Conservation (phyloP, 148 eudicot species). For the Limonium bicolor region DNA sequence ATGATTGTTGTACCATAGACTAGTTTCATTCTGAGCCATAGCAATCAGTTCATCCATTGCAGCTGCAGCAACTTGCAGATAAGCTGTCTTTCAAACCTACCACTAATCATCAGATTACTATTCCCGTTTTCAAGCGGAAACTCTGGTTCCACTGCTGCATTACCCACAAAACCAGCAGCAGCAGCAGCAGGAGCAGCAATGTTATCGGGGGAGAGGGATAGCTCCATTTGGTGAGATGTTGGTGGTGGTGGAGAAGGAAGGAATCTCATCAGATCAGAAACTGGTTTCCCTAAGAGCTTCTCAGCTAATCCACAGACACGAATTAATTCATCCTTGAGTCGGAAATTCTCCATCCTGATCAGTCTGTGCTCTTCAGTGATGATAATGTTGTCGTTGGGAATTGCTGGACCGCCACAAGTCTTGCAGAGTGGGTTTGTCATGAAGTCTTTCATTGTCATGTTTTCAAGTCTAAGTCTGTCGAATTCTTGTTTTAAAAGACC, state of each 20-base stretch:
- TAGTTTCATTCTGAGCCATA: constrained; percentile 38
- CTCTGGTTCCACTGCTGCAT: too few relatives aligned
- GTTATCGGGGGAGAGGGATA: too few relatives aligned
- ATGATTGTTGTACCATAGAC: constrained; percentile 42
- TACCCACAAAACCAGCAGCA: too few relatives aligned
- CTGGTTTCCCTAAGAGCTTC: constrained; percentile 21
- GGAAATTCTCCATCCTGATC: constrained; percentile 22
- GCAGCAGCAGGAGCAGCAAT: too few relatives aligned
- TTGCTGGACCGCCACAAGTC: constrained; percentile 22
- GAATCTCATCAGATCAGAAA: constrained; percentile 22
- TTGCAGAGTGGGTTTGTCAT: constrained; percentile 15
- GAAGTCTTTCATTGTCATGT: constrained; percentile 14
- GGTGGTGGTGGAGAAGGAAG: constrained; percentile 3
- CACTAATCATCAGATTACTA: too few relatives aligned
- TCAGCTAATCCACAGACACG: neutral
- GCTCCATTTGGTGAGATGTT: too few relatives aligned
- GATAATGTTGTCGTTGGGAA: constrained; percentile 10
- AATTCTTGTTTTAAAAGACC: constrained; percentile 16
- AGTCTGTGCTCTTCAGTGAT: too few relatives aligned
- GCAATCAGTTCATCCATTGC: constrained; percentile 67
- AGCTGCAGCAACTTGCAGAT: constrained; percentile 39
- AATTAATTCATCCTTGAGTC: constrained; percentile 19
- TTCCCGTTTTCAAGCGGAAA: too few relatives aligned
- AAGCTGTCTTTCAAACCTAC: constrained; percentile 37
- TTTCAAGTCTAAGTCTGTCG: constrained; percentile 20